Percentiles rank a stretch among this genome's conserved stretches.
Evolutionary conservation across 495 filamentous ascomycete genomes (phyloP).

Genomic region (Penicillium silybi): DNA sequence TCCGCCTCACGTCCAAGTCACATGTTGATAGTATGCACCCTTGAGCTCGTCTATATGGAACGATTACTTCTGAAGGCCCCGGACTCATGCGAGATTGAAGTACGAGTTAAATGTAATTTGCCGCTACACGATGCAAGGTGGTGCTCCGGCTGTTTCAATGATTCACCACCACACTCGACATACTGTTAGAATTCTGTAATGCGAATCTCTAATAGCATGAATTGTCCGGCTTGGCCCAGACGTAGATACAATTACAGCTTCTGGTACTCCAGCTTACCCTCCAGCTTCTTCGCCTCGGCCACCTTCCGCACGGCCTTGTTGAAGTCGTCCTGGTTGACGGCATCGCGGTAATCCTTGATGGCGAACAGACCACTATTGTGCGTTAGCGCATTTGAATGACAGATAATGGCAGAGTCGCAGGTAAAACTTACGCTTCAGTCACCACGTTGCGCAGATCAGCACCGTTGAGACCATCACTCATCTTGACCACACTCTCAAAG

Average conservation of each 20-base stretch:
- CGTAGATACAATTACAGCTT: constrained; percentile 65
- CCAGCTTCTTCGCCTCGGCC: constrained; percentile 94
- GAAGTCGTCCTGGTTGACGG: constrained; percentile 97
- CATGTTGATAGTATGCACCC: not conserved
- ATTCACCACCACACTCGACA: not conserved
- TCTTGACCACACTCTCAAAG: constrained; percentile 99
- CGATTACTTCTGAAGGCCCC: not conserved
- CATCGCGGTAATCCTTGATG: constrained; percentile 94
- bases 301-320: constrained; percentile 98
- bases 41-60: not conserved
- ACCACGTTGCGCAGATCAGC: constrained; percentile 97
- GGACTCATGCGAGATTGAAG: not conserved
- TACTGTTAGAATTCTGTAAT: constrained; percentile 16
- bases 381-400: constrained; percentile 24
- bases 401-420: not conserved
- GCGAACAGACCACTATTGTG: constrained; percentile 77
- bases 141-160: not conserved
- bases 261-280: constrained; percentile 96
- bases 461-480: constrained; percentile 97
- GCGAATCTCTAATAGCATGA: constrained; percentile 15
- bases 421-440: constrained; percentile 77
- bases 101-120: not conserved
- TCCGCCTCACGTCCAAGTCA: not conserved
- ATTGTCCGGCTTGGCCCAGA: constrained; percentile 7
- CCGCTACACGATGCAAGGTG: not conserved